Conservation (phyloP, 495 filamentous ascomycete genomes). For the Friedmanniomyces endolithicus region DNA sequence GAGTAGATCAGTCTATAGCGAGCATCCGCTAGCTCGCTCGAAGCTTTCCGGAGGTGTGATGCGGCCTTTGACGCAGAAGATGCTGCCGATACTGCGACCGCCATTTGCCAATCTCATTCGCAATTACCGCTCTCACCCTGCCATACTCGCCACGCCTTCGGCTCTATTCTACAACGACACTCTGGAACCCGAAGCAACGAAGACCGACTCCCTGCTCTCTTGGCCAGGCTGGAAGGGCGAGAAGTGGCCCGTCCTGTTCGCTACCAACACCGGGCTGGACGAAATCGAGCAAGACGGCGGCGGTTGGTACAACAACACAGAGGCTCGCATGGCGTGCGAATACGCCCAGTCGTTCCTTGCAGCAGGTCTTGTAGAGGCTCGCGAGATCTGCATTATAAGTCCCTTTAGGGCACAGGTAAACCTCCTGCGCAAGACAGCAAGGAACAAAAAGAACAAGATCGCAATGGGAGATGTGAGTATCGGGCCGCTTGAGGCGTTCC, state of each 20-base stretch:
- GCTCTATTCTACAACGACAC: constrained; percentile 44
- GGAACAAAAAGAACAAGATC: constrained; percentile 11
- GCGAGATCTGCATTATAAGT: constrained; percentile 42
- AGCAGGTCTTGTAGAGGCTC: constrained; percentile 27
- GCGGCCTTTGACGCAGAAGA: constrained; percentile 16
- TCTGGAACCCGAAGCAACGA: constrained; percentile 35
- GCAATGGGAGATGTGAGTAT: constrained; percentile 38
- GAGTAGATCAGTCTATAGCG: constrained; percentile 32
- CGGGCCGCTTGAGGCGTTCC: constrained; percentile 46
- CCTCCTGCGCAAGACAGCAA: constrained; percentile 31
- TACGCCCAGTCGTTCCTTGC: constrained; percentile 33
- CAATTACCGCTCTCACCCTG: constrained; percentile 48
- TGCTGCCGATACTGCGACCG: constrained; percentile 34
- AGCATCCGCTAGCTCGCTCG: constrained; percentile 37
- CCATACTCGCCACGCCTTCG: constrained; percentile 43
- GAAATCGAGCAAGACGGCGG: constrained; percentile 40
- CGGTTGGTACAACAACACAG: constrained; percentile 42
- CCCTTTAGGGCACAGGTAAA: constrained; percentile 44
- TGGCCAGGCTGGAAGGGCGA: constrained; percentile 41
- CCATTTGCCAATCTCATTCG: constrained; percentile 43
- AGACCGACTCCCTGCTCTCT: constrained; percentile 26
- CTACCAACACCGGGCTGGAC: constrained; percentile 35
- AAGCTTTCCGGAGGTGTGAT: constrained; percentile 17
- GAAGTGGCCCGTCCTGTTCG: constrained; percentile 40
- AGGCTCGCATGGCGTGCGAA: constrained; percentile 36